Conservation (phyloP, 129 eudicot species). For the Flaveria trinervia region DNA sequence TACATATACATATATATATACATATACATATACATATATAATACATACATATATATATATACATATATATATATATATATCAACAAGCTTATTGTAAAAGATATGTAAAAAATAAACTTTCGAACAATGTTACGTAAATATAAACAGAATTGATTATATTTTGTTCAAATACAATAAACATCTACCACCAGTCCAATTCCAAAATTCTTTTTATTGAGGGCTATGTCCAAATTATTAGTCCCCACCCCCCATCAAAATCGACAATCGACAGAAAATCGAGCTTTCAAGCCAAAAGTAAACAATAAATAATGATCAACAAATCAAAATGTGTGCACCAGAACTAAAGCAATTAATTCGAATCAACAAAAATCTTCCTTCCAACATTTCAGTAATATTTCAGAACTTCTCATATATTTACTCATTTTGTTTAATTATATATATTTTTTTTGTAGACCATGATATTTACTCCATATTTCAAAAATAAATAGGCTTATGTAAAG, state of each 20-base stretch:
- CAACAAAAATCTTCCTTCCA: background rate
- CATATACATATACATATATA: too few relatives aligned
- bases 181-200: background rate
- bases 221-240: background rate
- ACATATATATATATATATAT: background rate
- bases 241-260: too few relatives aligned
- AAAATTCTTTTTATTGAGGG: background rate
- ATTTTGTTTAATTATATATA: too few relatives aligned
- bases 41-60: too few relatives aligned
- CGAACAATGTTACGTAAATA: background rate
- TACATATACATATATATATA: too few relatives aligned
- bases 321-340: constrained; percentile 8
- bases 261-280: too few relatives aligned
- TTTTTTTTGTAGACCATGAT: too few relatives aligned
- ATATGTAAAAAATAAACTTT: background rate
- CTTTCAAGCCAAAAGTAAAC: too few relatives aligned
- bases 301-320: background rate
- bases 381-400: background rate
- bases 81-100: background rate
- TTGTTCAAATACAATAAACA: background rate
- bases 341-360: background rate
- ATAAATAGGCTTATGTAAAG: too few relatives aligned
- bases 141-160: background rate
- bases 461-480: too few relatives aligned
- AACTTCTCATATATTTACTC: too few relatives aligned